phyloP scores from a whole-genome alignment of 2,329 filamentous ascomycete species.

The Arthrobotrys conoides region DNA sequence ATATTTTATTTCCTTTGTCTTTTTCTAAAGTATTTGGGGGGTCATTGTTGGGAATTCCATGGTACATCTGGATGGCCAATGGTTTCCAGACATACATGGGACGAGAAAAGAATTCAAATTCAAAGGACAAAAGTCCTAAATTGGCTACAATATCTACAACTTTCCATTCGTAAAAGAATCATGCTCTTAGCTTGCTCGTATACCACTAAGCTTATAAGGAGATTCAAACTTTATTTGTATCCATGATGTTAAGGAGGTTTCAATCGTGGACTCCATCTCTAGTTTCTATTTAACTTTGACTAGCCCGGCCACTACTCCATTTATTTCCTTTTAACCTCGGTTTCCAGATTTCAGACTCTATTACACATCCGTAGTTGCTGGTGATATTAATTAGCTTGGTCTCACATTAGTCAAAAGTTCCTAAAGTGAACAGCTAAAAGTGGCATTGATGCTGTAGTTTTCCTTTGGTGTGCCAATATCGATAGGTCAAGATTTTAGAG shows the following conservation, averaged over 20 bases:
- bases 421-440: neutral
- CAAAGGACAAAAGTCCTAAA: constrained; percentile 34
- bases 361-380: neutral
- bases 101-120: constrained; percentile 21
- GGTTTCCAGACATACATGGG: neutral
- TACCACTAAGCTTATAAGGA: neutral
- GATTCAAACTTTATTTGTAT: constrained; percentile 9
- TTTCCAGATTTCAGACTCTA: neutral
- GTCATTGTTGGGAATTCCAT: constrained; percentile 16
- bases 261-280: neutral
- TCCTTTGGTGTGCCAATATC: neutral
- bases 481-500: neutral
- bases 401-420: constrained; percentile 3
- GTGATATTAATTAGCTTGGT: neutral
- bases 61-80: constrained; percentile 37
- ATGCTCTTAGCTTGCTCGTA: neutral
- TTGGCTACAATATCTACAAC: neutral
- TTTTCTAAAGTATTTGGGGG: constrained; percentile 21
- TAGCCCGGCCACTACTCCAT: neutral
- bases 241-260: neutral
- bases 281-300: neutral
- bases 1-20: constrained; percentile 25
- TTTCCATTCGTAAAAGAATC: neutral
- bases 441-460: neutral
- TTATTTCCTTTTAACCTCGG: constrained; percentile 3